Evolutionary conservation across 306 rosid genomes (phyloP), one percentile per base, ranked within the genome.

Genomic region (Geum urbanum): DNA sequence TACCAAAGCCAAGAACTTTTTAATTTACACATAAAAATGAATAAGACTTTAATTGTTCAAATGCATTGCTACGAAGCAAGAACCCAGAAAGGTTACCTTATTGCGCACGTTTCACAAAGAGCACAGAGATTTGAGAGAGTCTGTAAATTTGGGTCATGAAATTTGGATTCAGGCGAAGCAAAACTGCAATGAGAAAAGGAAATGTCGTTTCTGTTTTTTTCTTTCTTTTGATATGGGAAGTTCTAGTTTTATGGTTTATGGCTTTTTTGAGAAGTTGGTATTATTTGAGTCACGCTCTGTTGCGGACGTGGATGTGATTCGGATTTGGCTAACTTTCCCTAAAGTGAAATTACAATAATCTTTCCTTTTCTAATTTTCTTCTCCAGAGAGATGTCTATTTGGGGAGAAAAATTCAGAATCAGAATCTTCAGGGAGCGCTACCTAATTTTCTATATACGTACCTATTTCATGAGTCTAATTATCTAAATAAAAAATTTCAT

Each of bases 231-330:
- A 32, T 32, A 12, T 22, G 9, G 40, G 13, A 13, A 16, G 5
- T 50, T 67, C 40, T 10, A 41, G 46, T 69, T 69, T 20, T 27
- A 41, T 69, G 51, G 63, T 12, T 39, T 68, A 3, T 49, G 2
- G 50, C 39, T 52, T 68, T 32, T 53, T 37, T 22, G 62, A 0
- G 7, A 7, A 44, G 19, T 18, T 1, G 18, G 3, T 37, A 39
- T 2, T 14, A 27, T 13, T 5, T 8, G 9, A 53, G 72, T 69
- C 63, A 54, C 52, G 4, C 15, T 69, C 73, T 7, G 63, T 20
- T 53, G 20, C 52, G 52, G 22, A 68, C 62, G 72, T 51, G 72
- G 63, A 54, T n/a, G n/a, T n/a, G n/a, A n/a, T n/a, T n/a, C n/a
- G n/a, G n/a, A n/a, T n/a, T n/a, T n/a, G n/a, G n/a, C n/a, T n/a